Conservation (phyloP, 2,329 filamentous ascomycete species). For the Alternaria postmessia region DNA sequence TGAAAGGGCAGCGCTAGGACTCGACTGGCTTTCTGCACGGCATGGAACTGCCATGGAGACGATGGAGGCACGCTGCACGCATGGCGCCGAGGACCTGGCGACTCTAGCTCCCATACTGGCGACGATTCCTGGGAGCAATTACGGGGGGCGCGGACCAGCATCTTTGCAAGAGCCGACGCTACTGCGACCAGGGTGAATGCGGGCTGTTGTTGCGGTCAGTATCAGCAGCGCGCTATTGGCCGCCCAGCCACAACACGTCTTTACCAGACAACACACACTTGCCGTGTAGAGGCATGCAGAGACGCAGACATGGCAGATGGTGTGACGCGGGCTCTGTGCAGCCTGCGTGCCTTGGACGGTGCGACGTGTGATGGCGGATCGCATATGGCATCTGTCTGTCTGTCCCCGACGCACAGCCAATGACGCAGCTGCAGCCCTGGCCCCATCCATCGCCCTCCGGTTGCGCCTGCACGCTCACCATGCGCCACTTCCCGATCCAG, state of each 20-base stretch:
- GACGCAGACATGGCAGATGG: not conserved
- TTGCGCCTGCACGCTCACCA: slow-evolving; percentile 7
- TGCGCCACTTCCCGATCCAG: slow-evolving; percentile 20
- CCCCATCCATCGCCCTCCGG: slow-evolving; percentile 9
- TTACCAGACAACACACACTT: not conserved
- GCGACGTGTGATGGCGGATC: not conserved
- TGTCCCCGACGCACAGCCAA: not conserved
- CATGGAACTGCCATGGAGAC: slow-evolving; percentile 8
- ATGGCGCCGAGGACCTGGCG: slow-evolving; percentile 30
- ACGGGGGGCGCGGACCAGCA: slow-evolving; percentile 26
- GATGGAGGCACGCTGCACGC: slow-evolving; percentile 12
- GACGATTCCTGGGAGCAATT: slow-evolving; percentile 23
- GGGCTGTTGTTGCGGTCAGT: slow-evolving; percentile 26
- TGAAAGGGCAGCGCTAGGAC: slow-evolving; percentile 19
- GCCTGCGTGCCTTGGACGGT: not conserved
- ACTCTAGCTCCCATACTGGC: slow-evolving; percentile 32
- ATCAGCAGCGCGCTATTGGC: slow-evolving; percentile 24
- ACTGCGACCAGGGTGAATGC: slow-evolving; percentile 16
- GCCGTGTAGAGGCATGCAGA: slow-evolving; percentile 14
- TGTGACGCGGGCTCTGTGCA: not conserved
- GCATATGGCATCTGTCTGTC: not conserved
- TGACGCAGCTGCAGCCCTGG: slow-evolving; percentile 21
- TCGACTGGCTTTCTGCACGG: slow-evolving; percentile 14
- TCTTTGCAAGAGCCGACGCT: slow-evolving; percentile 23
- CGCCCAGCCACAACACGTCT: slow-evolving; percentile 7